Evolutionary conservation across 2,329 filamentous ascomycete species (phyloP).

Genomic region (Seiridium cupressi): DNA sequence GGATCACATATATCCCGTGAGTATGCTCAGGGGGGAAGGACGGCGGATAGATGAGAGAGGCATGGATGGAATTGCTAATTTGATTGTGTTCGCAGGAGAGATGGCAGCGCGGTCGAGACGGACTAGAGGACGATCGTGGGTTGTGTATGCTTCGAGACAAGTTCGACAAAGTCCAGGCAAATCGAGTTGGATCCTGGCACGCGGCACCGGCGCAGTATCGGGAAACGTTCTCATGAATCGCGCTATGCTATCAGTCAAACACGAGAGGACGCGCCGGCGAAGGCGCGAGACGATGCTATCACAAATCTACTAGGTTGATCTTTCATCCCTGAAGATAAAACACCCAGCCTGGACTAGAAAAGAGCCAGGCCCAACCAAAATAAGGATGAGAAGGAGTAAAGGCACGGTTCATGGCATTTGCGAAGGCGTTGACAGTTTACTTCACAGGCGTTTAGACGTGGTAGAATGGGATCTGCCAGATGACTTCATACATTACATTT

Average conservation of each 20-base stretch:
- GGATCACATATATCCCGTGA: slow-evolving; percentile 65
- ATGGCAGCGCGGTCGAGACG: slow-evolving; percentile 18
- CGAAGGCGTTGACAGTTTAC: background rate
- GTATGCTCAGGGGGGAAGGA: slow-evolving; percentile 32
- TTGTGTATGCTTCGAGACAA: no score
- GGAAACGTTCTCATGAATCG: no score
- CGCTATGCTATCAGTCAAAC: no score
- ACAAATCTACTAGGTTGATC: no score
- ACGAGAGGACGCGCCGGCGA: no score
- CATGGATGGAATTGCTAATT: background rate
- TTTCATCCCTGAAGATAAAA: no score
- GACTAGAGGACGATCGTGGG: slow-evolving; percentile 12
- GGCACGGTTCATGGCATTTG: background rate
- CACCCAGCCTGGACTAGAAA: no score
- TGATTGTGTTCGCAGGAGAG: slow-evolving; percentile 13
- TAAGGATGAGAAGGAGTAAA: background rate
- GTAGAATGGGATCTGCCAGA: background rate
- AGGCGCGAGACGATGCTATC: no score
- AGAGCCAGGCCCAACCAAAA: background rate
- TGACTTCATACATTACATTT: background rate
- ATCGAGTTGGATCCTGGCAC: no score
- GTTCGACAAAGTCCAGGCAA: no score
- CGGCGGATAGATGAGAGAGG: background rate
- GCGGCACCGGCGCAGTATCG: no score
- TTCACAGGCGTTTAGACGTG: background rate